A percentile compares a stretch with the other conserved stretches of the same genome.
phyloP scores from a whole-genome alignment of 164 flowering plant species.

The Stephania cephalantha region DNA sequence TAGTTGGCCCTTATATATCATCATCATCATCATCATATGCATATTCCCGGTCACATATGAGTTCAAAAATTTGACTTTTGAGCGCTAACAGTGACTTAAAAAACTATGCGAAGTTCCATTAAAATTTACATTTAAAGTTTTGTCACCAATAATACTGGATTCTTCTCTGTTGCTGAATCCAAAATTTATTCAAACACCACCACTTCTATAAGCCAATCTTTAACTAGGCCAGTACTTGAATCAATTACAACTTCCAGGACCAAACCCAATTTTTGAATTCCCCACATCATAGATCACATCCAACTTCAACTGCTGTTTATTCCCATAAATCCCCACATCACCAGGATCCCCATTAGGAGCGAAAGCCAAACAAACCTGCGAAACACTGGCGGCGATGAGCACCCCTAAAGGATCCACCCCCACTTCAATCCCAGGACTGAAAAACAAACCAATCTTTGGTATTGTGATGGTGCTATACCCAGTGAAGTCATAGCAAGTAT shows the following conservation, averaged over 20 bases:
- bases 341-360: slow-evolving; percentile 22
- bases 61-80: too few species aligned
- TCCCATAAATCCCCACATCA: slow-evolving; percentile 29
- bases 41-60: too few species aligned
- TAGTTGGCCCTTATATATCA: too few species aligned
- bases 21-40: too few species aligned
- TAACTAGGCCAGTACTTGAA: background rate
- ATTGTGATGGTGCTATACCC: slow-evolving; percentile 1
- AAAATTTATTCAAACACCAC: background rate
- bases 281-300: slow-evolving; percentile 41
- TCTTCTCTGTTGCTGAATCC: background rate
- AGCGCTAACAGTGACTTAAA: too few species aligned
- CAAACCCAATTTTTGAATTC: slow-evolving; percentile 36
- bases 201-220: background rate
- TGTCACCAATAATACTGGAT: too few species aligned
- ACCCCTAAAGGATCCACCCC: slow-evolving; percentile 22
- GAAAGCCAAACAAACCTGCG: slow-evolving; percentile 40
- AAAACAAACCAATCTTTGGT: slow-evolving; percentile 25
- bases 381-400: slow-evolving; percentile 1
- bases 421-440: slow-evolving; percentile 20
- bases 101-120: too few species aligned
- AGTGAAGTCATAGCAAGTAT: slow-evolving; percentile 58
- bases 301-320: slow-evolving; percentile 35
- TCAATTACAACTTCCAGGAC: slow-evolving; percentile 30
- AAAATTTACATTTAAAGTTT: too few species aligned